Percentiles rank a stretch among this genome's conserved stretches.
These are phyloP conservation scores for Phoenix dactylifera DNA, from an alignment of 176 grass and related monocot genomes.

Conservation along the genomic window DNA sequence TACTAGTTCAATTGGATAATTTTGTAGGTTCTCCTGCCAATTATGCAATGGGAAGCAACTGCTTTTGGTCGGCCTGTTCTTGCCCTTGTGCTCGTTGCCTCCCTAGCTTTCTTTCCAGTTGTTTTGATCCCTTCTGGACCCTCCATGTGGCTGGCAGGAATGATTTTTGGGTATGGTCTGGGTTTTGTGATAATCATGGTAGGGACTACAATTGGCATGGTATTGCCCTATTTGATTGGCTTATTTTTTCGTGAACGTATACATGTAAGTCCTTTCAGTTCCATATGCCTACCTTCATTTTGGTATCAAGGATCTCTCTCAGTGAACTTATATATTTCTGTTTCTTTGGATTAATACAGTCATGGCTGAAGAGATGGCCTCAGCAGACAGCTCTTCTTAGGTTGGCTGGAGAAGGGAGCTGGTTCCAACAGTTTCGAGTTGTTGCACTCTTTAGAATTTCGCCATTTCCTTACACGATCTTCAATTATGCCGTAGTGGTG, in stretches of 20 bases:
- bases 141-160: conserved; percentile 85
- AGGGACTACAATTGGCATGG: conserved; percentile 77
- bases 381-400: conserved; percentile 60
- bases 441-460: conserved; percentile 57
- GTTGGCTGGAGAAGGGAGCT: conserved; percentile 53
- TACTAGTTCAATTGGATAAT: not conserved
- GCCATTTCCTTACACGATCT: conserved; percentile 71
- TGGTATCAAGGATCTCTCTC: too few species aligned
- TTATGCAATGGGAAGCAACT: conserved; percentile 88
- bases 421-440: conserved; percentile 80
- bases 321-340: too few species aligned
- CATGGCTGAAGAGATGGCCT: conserved; percentile 87
- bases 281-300: not conserved
- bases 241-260: conserved; percentile 54
- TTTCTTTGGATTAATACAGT: conserved; percentile 32
- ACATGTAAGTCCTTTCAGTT: conserved; percentile 37
- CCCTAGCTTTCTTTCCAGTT: conserved; percentile 66
- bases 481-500: conserved; percentile 70
- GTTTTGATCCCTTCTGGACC: conserved; percentile 76
- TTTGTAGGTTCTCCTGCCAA: conserved; percentile 67
- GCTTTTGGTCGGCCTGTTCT: conserved; percentile 59
- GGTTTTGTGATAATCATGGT: conserved; percentile 80
- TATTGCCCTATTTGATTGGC: conserved; percentile 72
- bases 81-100: conserved; percentile 57
- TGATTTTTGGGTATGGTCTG: conserved; percentile 87